These are phyloP conservation scores for Alternaria arborescens DNA, from an alignment of 2,329 filamentous ascomycete genomes.

Conservation along the genomic window DNA sequence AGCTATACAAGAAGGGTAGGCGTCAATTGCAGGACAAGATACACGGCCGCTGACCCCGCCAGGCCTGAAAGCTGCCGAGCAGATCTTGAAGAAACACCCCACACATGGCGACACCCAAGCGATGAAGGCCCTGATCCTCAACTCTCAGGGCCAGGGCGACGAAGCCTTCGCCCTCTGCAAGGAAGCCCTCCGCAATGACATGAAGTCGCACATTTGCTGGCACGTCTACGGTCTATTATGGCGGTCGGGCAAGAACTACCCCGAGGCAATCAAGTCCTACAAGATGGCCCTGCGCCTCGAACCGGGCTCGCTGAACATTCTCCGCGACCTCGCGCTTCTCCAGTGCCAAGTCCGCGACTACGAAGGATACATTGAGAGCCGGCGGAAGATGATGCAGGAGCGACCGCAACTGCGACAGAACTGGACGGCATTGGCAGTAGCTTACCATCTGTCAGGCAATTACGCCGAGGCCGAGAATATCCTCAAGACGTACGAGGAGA, in stretches of 20 bases:
- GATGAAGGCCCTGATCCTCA: conserved; percentile 98
- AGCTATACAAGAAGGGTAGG: conserved; percentile 90
- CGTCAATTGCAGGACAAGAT: conserved; percentile 13
- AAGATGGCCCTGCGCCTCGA: conserved; percentile 93
- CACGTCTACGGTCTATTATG: conserved; percentile 97
- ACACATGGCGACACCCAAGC: conserved; percentile 98
- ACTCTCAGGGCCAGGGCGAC: conserved; percentile 87
- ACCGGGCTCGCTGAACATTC: conserved; percentile 93
- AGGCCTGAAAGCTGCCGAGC: conserved; percentile 94
- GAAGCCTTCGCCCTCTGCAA: conserved; percentile 95
- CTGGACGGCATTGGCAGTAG: conserved; percentile 97
- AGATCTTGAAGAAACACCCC: conserved; percentile 92
- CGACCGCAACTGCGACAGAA: conserved; percentile 85
- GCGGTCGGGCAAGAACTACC: conserved; percentile 94
- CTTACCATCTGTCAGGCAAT: conserved; percentile 89
- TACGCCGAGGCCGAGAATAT: conserved; percentile 88
- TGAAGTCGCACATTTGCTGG: conserved; percentile 99
- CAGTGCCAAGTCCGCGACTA: conserved; percentile 98
- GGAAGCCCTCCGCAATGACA: conserved; percentile 89
- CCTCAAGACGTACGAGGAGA: conserved; percentile 90
- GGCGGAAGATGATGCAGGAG: conserved; percentile 85
- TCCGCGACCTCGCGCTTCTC: conserved; percentile 89
- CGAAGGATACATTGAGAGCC: conserved; percentile 88
- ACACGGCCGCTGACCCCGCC: conserved; percentile 34
- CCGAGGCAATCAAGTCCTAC: conserved; percentile 99